These are phyloP conservation scores for Glomus cerebriforme DNA, from an alignment of 192 early-diverging fungal species.

Conservation along the genomic window DNA sequence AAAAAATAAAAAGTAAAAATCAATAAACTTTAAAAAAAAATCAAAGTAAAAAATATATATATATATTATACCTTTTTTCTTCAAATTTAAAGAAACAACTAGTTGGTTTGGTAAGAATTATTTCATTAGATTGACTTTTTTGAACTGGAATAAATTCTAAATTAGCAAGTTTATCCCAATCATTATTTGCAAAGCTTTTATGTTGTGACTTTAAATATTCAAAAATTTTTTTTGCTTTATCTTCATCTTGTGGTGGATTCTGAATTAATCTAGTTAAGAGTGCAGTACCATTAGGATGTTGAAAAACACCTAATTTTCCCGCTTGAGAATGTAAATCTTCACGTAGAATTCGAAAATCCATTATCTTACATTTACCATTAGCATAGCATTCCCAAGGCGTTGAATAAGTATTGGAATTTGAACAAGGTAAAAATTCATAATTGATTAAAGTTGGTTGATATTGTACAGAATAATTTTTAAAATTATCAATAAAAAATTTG, in stretches of 20 bases:
- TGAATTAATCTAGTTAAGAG: conserved; percentile 46
- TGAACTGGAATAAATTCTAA: conserved; percentile 67
- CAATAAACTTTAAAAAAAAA: background rate
- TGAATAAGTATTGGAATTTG: conserved; percentile 40
- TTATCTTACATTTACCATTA: conserved; percentile 56
- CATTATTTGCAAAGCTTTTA: conserved; percentile 50
- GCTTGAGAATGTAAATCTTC: conserved; percentile 51
- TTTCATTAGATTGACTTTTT: background rate
- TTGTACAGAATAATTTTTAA: conserved; percentile 47
- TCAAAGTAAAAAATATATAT: background rate
- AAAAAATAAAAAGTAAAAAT: background rate
- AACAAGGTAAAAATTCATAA: conserved; percentile 66
- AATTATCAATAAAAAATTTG: conserved; percentile 69
- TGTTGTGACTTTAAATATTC: conserved; percentile 67
- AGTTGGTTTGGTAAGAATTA: background rate
- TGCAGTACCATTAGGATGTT: conserved; percentile 52
- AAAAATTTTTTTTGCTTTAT: conserved; percentile 60
- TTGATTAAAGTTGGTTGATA: conserved; percentile 53
- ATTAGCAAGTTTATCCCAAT: conserved; percentile 57
- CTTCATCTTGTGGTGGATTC: conserved; percentile 33
- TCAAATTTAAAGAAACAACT: background rate
- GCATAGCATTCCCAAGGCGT: conserved; percentile 65
- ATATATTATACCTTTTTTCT: conserved; percentile 15
- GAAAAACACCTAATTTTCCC: conserved; percentile 64
- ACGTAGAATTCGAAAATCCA: conserved; percentile 70